phyloP scores from a whole-genome alignment of 2,329 filamentous ascomycete genomes.

The Cryoendolithus antarcticus region DNA sequence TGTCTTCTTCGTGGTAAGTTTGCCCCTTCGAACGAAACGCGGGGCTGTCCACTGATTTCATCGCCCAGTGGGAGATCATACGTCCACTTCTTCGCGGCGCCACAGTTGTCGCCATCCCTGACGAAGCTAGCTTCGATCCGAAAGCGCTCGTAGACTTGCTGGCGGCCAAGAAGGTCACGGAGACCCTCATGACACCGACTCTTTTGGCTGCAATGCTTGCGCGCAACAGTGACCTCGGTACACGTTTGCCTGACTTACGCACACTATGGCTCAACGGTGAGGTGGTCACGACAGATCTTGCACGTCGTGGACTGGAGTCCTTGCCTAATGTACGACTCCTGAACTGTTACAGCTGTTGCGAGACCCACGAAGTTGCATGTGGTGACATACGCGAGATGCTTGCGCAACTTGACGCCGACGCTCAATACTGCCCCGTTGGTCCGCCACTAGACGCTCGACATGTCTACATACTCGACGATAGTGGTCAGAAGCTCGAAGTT shows the following conservation, averaged over 20 bases:
- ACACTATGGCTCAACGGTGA: conserved; percentile 74
- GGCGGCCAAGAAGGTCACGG: conserved; percentile 53
- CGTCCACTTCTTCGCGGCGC: conserved; percentile 64
- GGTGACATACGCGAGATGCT: conserved; percentile 59
- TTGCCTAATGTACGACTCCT: conserved; percentile 58
- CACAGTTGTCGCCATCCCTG: conserved; percentile 62
- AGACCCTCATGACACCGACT: conserved; percentile 75
- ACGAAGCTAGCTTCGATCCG: conserved; percentile 67
- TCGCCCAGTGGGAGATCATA: conserved; percentile 56
- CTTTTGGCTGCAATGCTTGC: conserved; percentile 62
- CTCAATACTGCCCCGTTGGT: conserved; percentile 61
- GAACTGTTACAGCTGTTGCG: conserved; percentile 72
- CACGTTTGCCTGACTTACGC: conserved; percentile 51
- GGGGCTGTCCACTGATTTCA: too few species aligned
- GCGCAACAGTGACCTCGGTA: conserved; percentile 49
- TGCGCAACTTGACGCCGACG: conserved; percentile 34
- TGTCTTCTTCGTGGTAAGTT: conserved; percentile 56
- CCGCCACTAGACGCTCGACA: conserved; percentile 54
- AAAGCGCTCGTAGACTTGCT: conserved; percentile 61
- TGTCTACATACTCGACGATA: conserved; percentile 61
- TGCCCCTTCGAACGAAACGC: too few species aligned
- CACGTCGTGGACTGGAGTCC: conserved; percentile 52
- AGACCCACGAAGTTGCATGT: conserved; percentile 69
- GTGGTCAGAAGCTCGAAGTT: conserved; percentile 48
- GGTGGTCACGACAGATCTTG: conserved; percentile 70